Evolutionary conservation across 139 green algal species (phyloP).

Genomic region (Chlamydomonas sphaeroides): DNA sequence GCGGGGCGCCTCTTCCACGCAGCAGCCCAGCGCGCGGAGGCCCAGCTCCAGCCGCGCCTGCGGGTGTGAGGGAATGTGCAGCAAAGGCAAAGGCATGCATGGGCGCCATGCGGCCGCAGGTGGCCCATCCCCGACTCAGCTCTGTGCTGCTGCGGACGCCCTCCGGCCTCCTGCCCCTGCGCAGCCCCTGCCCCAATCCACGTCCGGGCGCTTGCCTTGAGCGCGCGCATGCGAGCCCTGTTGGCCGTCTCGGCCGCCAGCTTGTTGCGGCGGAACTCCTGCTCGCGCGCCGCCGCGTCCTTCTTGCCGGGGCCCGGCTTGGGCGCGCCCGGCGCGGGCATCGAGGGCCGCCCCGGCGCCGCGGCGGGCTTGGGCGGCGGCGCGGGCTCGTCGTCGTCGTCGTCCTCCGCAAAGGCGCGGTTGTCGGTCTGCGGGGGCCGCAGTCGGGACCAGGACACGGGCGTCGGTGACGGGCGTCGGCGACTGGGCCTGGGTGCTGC

Average conservation of each 20-base stretch:
- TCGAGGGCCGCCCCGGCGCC: not conserved
- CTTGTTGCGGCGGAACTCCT: constrained; percentile 64
- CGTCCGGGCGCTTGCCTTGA: too few species aligned
- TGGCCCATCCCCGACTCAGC: too few species aligned
- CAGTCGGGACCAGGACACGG: too few species aligned
- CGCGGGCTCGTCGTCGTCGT: constrained; percentile 51
- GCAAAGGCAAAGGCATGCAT: too few species aligned
- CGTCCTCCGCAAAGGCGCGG: constrained; percentile 53
- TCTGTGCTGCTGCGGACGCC: too few species aligned
- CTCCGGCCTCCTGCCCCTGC: too few species aligned
- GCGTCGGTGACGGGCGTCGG: too few species aligned
- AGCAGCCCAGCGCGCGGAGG: constrained; percentile 60
- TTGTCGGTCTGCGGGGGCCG: constrained; percentile 41
- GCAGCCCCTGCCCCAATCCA: too few species aligned
- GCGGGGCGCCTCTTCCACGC: constrained; percentile 53
- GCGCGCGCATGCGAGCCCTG: constrained; percentile 58
- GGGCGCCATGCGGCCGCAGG: too few species aligned
- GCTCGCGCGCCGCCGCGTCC: constrained; percentile 65
- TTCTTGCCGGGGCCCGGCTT: constrained; percentile 54
- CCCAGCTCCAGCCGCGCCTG: constrained; percentile 68
- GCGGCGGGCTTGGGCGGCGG: constrained; percentile 13
- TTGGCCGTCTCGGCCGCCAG: constrained; percentile 72
- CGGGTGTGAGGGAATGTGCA: too few species aligned
- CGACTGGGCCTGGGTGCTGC: too few species aligned
- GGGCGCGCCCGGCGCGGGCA: not conserved